Evolutionary conservation across 768 basidiomycete species (phyloP), one percentile per base, ranked within the genome.

Genomic region (Suillus brevipes): DNA sequence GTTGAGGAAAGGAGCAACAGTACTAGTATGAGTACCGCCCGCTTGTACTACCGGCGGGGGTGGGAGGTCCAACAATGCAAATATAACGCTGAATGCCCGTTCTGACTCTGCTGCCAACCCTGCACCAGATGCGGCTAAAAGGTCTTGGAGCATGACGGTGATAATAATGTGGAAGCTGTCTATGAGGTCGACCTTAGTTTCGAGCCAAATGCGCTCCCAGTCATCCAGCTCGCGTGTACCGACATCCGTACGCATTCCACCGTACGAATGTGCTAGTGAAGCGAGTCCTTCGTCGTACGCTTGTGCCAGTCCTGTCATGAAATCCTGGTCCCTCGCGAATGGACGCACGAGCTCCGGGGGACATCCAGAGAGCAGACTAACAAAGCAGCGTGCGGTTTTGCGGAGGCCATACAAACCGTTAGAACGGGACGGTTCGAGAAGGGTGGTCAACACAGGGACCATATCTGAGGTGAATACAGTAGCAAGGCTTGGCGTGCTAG

Each of bases 161-260:
- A 91, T 65, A 38, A 91, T 70, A 58, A 86, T 72, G 67, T 92
- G 90, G 74, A 91, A 89, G 4, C 82, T 72, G 67, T 94, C 91
- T 23, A 94, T 75, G 31, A 92, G 76, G 25, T 86, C 84, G 9
- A 90, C 87, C 76, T 93, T 94, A 2, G 89, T 87, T 64, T 88
- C 84, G 7, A 92, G 79, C 85, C 89, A 90, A 55, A 90, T 80
- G 16, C 78, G 79, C 67, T 90, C 87, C 90, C 90, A 93, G 60
- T 91, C 84, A 67, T 88, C 86, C 18, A 81, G 74, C 6, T 78
- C 72, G 63, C 77, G 65, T 28, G 74, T 62, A 31, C 72, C 59
- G 37, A 72, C 62, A 34, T 71, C 66, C 36, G 71, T 64, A 23
- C 80, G 71, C 37, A 80, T 67, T 14, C 89, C 88, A 0, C 91